Evolutionary conservation across 768 basidiomycete genomes (phyloP), one percentile per base, ranked within the genome.

Genomic region (Xerocomellus dryophilus): DNA sequence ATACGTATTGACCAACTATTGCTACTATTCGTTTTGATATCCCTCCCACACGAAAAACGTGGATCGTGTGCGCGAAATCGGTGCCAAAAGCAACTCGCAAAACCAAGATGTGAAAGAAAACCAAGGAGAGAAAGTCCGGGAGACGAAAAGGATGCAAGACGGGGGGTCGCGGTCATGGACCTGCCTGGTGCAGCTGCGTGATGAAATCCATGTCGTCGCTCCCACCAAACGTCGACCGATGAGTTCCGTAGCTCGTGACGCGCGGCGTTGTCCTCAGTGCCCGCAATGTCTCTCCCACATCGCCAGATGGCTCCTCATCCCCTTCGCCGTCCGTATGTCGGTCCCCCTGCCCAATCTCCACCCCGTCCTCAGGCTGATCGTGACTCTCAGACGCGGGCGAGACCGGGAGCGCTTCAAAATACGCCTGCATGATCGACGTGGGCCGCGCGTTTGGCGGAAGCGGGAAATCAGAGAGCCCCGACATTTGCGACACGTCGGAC

Each of bases 391-490:
- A 45, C 7, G 43, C 47, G 7, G 51, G 2, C n/a, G 53, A 59
- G 32, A 53, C 41, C 15, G 43, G 15, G 7, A 40, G 50, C 41
- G 18, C n/a, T 14, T 77, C 75, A 57, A 76, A 76, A 54, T 75
- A 80, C 0, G 80, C 67, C 35, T 74, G 73, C 20, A 81, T 53
- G n/a, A 79, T 66, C 8, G 78, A 76, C 59, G 75, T 66, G 45
- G 57, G 50, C 45, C 61, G 48, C n/a, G 67, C 61, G 3, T 54
- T 54, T 0, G 87, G 87, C 4, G 87, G 87, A 9, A 69, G 70
- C 2, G 87, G 88, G 64, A 90, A 90, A 61, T 88, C 88, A 5
- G 85, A 88, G 14, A 89, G 76, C 9, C 77, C 76, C 2, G 87
- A 88, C 76, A 90, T 89, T 29, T 78, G 77, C 1, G 88, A 89